A percentile compares a stretch with the other conserved stretches of the same genome.
phyloP scores from a whole-genome alignment of 805 yeast genomes.

The Pichia occidentalis region DNA sequence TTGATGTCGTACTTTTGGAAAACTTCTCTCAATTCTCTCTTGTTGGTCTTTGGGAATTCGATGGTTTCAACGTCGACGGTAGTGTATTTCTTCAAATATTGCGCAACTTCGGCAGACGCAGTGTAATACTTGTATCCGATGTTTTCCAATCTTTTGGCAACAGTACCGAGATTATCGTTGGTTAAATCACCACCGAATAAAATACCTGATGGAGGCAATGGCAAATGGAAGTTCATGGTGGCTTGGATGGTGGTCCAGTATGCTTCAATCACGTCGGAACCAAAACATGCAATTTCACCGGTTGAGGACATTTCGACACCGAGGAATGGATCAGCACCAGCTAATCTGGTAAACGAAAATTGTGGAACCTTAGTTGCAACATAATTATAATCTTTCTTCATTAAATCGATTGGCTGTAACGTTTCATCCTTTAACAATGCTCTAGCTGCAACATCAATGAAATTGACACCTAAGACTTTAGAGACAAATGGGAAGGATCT shows the following conservation, averaged over 20 bases:
- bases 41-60: conserved; percentile 89
- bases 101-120: conserved; percentile 65
- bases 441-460: conserved; percentile 89
- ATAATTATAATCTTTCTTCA: conserved; percentile 66
- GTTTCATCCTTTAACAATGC: conserved; percentile 71
- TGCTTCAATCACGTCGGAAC: conserved; percentile 77
- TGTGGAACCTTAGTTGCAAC: conserved; percentile 98
- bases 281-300: conserved; percentile 98
- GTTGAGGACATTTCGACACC: conserved; percentile 99
- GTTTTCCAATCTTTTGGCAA: conserved; percentile 60
- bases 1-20: conserved; percentile 81
- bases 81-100: conserved; percentile 52
- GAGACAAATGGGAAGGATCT: conserved; percentile 99
- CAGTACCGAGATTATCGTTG: conserved; percentile 61
- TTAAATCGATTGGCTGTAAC: conserved; percentile 76
- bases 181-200: conserved; percentile 91
- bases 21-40: conserved; percentile 87
- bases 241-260: conserved; percentile 97
- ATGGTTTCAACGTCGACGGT: conserved; percentile 52
- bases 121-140: conserved; percentile 79
- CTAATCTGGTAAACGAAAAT: conserved; percentile 95
- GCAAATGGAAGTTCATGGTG: conserved; percentile 94
- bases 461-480: conserved; percentile 90
- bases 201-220: conserved; percentile 83
- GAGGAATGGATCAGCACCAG: conserved; percentile 98